Evolutionary conservation across 169 alveolate species (phyloP).

Genomic region (Plasmodium fragile): DNA sequence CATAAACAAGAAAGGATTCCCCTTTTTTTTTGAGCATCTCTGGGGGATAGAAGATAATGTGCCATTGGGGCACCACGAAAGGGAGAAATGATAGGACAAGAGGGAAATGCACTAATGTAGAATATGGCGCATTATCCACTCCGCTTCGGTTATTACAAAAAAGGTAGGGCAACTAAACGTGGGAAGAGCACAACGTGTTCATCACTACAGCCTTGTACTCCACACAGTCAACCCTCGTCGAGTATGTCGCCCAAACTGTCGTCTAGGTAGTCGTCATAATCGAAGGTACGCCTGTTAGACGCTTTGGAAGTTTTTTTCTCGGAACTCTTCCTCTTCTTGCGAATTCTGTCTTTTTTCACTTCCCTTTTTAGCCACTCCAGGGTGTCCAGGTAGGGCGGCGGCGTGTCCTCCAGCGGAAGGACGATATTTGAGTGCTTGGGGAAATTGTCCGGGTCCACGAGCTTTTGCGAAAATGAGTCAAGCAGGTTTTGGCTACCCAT

Average conservation of each 20-base stretch:
- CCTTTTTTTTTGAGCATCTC: background rate
- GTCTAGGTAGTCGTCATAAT: slow-evolving; percentile 59
- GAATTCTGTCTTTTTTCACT: slow-evolving; percentile 38
- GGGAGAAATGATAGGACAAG: background rate
- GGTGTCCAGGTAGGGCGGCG: slow-evolving; percentile 72
- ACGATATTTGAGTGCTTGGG: slow-evolving; percentile 69
- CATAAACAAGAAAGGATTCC: background rate
- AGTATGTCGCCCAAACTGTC: slow-evolving; percentile 28
- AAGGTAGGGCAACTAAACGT: background rate
- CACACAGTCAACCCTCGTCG: slow-evolving; percentile 12
- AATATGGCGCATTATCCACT: background rate
- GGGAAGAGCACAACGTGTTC: background rate
- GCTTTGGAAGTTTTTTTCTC: background rate
- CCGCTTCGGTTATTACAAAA: background rate
- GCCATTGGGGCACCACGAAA: background rate
- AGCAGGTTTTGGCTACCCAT: background rate
- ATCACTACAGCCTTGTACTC: background rate
- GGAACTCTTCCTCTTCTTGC: slow-evolving; percentile 9
- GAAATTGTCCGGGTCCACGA: slow-evolving; percentile 48
- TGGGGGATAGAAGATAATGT: background rate
- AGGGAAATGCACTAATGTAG: background rate
- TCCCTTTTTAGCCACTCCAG: slow-evolving; percentile 72
- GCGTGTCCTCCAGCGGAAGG: slow-evolving; percentile 60
- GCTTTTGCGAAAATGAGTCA: slow-evolving; percentile 47
- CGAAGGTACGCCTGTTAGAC: slow-evolving; percentile 8